phyloP scores from a whole-genome alignment of 352 stramenopile species.

The Globisporangium yorkense region DNA sequence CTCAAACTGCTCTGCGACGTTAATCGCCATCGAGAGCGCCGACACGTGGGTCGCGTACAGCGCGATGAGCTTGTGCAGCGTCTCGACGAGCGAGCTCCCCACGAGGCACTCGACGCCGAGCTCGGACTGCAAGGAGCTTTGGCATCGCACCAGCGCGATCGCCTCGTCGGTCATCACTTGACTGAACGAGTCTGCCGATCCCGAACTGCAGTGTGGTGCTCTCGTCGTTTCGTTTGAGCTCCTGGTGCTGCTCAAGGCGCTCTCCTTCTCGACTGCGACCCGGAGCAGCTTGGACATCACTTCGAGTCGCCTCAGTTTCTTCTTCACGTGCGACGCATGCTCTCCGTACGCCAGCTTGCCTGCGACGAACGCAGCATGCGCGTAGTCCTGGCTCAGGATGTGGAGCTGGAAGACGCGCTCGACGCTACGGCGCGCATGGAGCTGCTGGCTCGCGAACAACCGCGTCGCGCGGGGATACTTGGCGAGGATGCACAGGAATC shows the following conservation, averaged over 20 bases:
- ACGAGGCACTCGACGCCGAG: constrained; percentile 36
- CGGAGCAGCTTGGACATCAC: constrained; percentile 30
- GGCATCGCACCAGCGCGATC: constrained; percentile 35
- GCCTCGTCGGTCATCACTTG: constrained; percentile 43
- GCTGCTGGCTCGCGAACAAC: constrained; percentile 36
- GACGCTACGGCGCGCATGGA: constrained; percentile 26
- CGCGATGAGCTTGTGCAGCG: constrained; percentile 49
- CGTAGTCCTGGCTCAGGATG: constrained; percentile 18
- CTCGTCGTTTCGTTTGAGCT: neutral
- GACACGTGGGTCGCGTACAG: constrained; percentile 33
- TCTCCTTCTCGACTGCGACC: constrained; percentile 4
- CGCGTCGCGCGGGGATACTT: constrained; percentile 39
- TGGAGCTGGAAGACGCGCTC: constrained; percentile 26
- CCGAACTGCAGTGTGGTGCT: constrained; percentile 6
- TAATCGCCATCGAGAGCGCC: constrained; percentile 27
- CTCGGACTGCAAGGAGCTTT: constrained; percentile 30
- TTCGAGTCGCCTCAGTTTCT: constrained; percentile 23
- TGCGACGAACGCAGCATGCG: constrained; percentile 25
- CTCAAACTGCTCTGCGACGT: constrained; percentile 34
- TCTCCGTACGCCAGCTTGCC: constrained; percentile 46
- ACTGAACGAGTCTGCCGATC: constrained; percentile 32
- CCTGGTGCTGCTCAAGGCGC: neutral
- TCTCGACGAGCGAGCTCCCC: constrained; percentile 47
- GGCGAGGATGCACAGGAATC: constrained; percentile 25
- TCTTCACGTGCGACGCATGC: constrained; percentile 30